Percentiles rank a stretch among this genome's conserved stretches.
These are phyloP conservation scores for Dioszegia hungarica DNA, from an alignment of 768 basidiomycete species.

Conservation along the genomic window DNA sequence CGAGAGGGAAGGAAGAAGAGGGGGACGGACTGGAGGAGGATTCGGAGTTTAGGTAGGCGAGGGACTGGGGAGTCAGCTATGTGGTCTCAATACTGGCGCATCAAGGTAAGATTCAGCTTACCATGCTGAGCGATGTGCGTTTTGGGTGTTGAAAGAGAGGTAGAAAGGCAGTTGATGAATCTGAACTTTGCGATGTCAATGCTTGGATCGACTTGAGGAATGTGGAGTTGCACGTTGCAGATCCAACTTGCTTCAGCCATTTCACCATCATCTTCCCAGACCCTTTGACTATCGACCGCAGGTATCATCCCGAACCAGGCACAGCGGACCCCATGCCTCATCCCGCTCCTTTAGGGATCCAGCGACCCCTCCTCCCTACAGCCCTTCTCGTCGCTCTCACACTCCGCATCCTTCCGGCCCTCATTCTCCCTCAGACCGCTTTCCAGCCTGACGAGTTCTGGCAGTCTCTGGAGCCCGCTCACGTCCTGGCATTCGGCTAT, in stretches of 20 bases:
- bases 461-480: conserved; percentile 88
- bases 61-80: conserved; percentile 21
- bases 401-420: conserved; percentile 51
- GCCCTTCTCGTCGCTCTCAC: conserved; percentile 31
- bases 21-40: conserved; percentile 29
- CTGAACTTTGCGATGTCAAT: no score
- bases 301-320: no score
- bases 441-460: conserved; percentile 98
- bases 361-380: not conserved
- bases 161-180: no score
- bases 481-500: conserved; percentile 81
- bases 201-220: no score
- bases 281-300: no score
- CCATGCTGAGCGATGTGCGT: no score
- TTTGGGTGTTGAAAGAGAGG: no score
- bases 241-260: no score
- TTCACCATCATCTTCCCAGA: no score
- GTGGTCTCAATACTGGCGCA: not conserved
- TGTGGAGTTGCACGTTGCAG: no score
- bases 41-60: conserved; percentile 40
- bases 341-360: not conserved
- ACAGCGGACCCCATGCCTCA: not conserved
- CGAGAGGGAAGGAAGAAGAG: not conserved
- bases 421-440: conserved; percentile 67
- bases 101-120: not conserved